A percentile compares a stretch with the other conserved stretches of the same genome.
These are phyloP conservation scores for Lasiosphaeris hirsuta DNA, from an alignment of 495 filamentous ascomycete species.

Conservation along the genomic window DNA sequence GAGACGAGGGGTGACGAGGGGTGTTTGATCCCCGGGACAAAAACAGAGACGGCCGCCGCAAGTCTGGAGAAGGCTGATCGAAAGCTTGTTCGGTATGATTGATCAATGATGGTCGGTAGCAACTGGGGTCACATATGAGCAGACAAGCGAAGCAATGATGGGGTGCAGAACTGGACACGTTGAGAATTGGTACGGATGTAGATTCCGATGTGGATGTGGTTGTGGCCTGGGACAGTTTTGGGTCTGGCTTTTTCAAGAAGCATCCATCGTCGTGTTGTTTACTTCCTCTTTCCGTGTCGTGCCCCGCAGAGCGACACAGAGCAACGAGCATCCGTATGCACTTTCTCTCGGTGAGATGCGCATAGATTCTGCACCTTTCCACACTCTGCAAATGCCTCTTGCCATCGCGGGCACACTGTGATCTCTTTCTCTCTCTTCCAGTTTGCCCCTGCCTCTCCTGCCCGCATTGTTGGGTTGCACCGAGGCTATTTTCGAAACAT, in stretches of 20 bases:
- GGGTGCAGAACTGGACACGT: not conserved
- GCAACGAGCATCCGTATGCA: no score
- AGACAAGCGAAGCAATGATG: conserved; percentile 9
- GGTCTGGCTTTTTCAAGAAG: not conserved
- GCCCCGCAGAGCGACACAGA: no score
- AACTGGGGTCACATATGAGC: conserved; percentile 15
- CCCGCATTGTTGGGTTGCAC: conserved; percentile 9
- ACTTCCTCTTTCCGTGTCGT: not conserved
- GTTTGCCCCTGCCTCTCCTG: conserved; percentile 1
- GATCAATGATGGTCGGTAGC: conserved; percentile 32
- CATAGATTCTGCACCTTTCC: not conserved
- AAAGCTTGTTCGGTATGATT: conserved; percentile 22
- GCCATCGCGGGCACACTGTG: not conserved
- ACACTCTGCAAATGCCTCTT: not conserved
- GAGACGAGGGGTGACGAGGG: conserved; percentile 11
- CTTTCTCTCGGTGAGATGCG: no score
- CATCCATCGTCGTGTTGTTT: not conserved
- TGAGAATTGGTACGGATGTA: not conserved
- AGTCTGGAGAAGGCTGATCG: conserved; percentile 23
- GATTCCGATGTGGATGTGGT: no score
- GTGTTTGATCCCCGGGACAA: conserved; percentile 24
- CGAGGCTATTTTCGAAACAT: conserved; percentile 2
- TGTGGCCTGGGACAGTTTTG: no score
- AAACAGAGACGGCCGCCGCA: conserved; percentile 5
- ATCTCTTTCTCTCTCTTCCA: no score